Conservation (phyloP, 768 basidiomycete species). For the Auriscalpium vulgare region DNA sequence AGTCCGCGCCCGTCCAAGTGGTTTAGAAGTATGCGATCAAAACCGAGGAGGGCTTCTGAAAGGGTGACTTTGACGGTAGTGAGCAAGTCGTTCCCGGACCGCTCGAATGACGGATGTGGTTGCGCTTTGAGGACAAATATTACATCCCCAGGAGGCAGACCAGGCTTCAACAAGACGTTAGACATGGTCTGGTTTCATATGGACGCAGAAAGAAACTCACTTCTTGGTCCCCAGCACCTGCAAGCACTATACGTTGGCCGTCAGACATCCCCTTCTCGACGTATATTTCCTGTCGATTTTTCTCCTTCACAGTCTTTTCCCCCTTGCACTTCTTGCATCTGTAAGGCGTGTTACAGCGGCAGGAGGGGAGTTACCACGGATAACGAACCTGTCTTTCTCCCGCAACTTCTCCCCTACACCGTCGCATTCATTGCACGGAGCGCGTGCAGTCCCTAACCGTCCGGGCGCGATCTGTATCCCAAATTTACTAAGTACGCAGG, state of each 20-base stretch:
- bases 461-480: constrained; percentile 34
- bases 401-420: constrained; percentile 64
- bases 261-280: constrained; percentile 85
- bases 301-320: constrained; percentile 73
- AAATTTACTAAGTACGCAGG: too few species aligned
- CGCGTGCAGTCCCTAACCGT: constrained; percentile 42
- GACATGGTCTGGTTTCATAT: not conserved
- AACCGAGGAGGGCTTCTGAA: constrained; percentile 92
- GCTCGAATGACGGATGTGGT: constrained; percentile 75
- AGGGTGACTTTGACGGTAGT: constrained; percentile 80
- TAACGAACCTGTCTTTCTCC: constrained; percentile 72
- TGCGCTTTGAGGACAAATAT: constrained; percentile 67
- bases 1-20: constrained; percentile 95
- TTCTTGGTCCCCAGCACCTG: constrained; percentile 89
- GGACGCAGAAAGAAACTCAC: constrained; percentile 33
- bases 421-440: constrained; percentile 59
- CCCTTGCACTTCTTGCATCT: constrained; percentile 98
- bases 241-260: constrained; percentile 75
- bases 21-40: constrained; percentile 81
- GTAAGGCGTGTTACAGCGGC: constrained; percentile 5
- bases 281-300: constrained; percentile 80
- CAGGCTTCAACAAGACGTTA: constrained; percentile 45
- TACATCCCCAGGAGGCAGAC: constrained; percentile 82
- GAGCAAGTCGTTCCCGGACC: constrained; percentile 73
- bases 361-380: not conserved